Percentiles rank a stretch among this genome's conserved stretches.
These are phyloP conservation scores for Solanum appendiculatum DNA, from an alignment of 257 asterid species.

Conservation along the genomic window DNA sequence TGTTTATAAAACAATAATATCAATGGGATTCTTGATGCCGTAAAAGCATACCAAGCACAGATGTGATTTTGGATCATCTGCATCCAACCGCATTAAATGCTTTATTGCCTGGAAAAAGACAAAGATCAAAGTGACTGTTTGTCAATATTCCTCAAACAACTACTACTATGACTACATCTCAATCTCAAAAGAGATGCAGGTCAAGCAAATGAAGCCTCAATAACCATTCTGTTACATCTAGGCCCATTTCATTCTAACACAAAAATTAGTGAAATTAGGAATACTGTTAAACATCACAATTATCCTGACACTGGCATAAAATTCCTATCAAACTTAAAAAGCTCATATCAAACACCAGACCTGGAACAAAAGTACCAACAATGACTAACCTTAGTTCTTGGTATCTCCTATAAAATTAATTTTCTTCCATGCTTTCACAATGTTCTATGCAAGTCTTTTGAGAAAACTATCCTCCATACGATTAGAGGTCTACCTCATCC, in stretches of 20 bases:
- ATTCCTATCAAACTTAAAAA: neutral
- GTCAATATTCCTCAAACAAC: neutral
- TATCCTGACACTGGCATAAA: neutral
- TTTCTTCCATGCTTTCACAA: neutral
- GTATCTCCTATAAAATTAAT: neutral
- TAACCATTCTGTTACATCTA: neutral
- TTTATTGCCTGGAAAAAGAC: slow-evolving; percentile 58
- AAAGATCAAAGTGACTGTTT: neutral
- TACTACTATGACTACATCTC: neutral
- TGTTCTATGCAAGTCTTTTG: neutral
- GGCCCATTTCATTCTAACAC: neutral
- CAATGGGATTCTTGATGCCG: neutral
- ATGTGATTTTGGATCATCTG: slow-evolving; percentile 69
- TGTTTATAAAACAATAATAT: neutral
- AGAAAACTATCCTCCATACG: neutral
- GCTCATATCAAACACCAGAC: neutral
- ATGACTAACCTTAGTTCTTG: neutral
- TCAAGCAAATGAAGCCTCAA: neutral
- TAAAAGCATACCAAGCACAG: slow-evolving; percentile 70
- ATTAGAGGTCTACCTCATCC: neutral
- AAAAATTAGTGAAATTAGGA: neutral
- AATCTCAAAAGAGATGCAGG: neutral
- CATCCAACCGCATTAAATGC: slow-evolving; percentile 73
- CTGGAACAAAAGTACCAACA: neutral
- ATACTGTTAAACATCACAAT: neutral